Evolutionary conservation across 1,284 basidiomycete species (phyloP).

Genomic region (Microbotryum lychnidis-dioicae): DNA sequence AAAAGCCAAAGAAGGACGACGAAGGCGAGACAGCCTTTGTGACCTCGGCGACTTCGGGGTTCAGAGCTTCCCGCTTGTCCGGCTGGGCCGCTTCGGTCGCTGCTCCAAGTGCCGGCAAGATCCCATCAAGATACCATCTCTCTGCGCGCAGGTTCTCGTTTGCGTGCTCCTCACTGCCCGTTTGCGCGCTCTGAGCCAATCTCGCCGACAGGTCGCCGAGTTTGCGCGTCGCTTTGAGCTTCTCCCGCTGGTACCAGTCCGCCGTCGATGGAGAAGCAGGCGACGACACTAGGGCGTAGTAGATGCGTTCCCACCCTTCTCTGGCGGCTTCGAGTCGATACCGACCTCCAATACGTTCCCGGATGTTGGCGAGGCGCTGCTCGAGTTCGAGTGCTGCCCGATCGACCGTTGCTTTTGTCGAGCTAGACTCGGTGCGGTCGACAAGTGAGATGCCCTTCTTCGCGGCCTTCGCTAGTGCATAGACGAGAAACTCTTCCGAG

Average conservation of each 20-base stretch:
- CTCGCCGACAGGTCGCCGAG: constrained; percentile 25
- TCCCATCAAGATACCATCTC: constrained; percentile 22
- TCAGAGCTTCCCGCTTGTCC: constrained; percentile 3
- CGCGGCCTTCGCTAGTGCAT: constrained; percentile 24
- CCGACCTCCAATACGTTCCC: constrained; percentile 32
- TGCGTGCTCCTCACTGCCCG: constrained; percentile 7
- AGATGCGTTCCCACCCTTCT: constrained; percentile 29
- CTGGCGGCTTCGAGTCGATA: constrained; percentile 21
- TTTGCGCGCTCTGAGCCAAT: constrained; percentile 17
- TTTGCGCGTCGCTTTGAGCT: constrained; percentile 23
- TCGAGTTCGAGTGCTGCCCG: constrained; percentile 33
- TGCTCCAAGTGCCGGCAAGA: constrained; percentile 9
- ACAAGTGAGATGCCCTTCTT: constrained; percentile 22
- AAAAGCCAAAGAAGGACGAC: constrained; percentile 30
- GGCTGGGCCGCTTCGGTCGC: background rate
- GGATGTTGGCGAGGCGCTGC: constrained; percentile 30
- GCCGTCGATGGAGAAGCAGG: constrained; percentile 3
- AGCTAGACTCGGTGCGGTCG: constrained; percentile 2
- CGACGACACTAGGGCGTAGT: constrained; percentile 12
- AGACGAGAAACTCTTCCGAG: constrained; percentile 33
- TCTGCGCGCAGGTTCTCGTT: constrained; percentile 11
- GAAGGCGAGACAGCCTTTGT: constrained; percentile 14
- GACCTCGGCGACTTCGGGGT: background rate
- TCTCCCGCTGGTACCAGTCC: constrained; percentile 19
- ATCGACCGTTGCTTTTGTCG: constrained; percentile 14